phyloP scores from a whole-genome alignment of 371 early-diverging fungal species.

The Rozella allomycis region DNA sequence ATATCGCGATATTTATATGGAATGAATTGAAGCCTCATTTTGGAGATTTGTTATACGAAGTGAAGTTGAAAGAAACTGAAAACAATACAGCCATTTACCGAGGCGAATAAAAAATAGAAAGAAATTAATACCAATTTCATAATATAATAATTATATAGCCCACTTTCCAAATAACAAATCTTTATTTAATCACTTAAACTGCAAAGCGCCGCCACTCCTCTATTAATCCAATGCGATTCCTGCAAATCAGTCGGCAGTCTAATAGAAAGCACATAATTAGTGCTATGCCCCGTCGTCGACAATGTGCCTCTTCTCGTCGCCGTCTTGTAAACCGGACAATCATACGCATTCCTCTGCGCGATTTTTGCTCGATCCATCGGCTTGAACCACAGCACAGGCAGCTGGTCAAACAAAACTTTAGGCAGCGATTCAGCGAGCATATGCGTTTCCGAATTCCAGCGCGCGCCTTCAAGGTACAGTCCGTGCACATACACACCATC shows the following conservation, averaged over 20 bases:
- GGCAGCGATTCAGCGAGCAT: constrained; percentile 20
- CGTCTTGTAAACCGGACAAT: constrained; percentile 32
- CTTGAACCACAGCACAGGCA: constrained; percentile 27
- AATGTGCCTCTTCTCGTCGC: constrained; percentile 24
- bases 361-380: constrained; percentile 17
- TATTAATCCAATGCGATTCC: constrained; percentile 28
- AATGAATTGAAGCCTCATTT: constrained; percentile 25
- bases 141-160: too few species aligned
- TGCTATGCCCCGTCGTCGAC: constrained; percentile 38
- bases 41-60: constrained; percentile 26
- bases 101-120: too few species aligned
- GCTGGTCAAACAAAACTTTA: constrained; percentile 17
- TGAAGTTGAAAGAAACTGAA: constrained; percentile 47
- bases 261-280: constrained; percentile 31
- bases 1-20: constrained; percentile 68
- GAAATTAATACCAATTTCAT: too few species aligned
- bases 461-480: constrained; percentile 25
- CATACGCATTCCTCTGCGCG: constrained; percentile 12
- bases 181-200: constrained; percentile 3
- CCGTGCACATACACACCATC: constrained; percentile 28
- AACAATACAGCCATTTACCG: constrained; percentile 45
- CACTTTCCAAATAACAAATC: too few species aligned
- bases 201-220: constrained; percentile 26
- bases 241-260: constrained; percentile 24
- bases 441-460: constrained; percentile 20